Evolutionary conservation across 73 alveolate genomes (phyloP).

Genomic region (Effrenium voratum): DNA sequence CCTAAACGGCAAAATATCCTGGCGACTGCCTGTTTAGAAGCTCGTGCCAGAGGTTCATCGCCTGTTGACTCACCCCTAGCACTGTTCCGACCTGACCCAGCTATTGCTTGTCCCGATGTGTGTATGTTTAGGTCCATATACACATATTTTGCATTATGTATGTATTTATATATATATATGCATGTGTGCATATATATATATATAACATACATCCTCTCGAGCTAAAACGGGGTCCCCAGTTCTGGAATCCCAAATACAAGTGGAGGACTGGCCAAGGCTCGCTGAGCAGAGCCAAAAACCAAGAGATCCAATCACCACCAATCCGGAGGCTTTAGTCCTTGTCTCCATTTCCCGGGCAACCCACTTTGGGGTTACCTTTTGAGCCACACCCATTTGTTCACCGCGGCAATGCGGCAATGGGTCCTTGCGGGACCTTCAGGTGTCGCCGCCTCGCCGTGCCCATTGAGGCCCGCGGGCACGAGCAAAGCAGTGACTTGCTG

Average conservation of each 20-base stretch:
- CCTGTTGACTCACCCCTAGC: too few relatives aligned
- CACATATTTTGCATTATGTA: too few relatives aligned
- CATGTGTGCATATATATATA: background rate
- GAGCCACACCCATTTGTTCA: too few relatives aligned
- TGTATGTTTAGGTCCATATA: too few relatives aligned
- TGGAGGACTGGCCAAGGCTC: too few relatives aligned
- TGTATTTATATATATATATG: background rate
- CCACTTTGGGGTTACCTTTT: too few relatives aligned
- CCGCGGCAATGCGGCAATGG: too few relatives aligned
- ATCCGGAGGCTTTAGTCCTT: background rate
- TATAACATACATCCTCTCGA: background rate
- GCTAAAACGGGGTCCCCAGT: background rate
- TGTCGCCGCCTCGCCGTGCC: conserved; percentile 83
- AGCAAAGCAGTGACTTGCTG: background rate
- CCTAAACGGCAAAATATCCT: background rate
- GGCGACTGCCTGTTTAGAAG: background rate
- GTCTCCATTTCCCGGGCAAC: too few relatives aligned
- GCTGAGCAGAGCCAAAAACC: background rate
- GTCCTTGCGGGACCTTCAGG: background rate
- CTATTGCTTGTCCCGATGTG: background rate
- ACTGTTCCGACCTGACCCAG: too few relatives aligned
- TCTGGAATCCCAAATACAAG: background rate
- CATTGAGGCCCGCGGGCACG: conserved; percentile 21
- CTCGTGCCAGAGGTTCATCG: too few relatives aligned
- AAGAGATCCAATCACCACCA: background rate